Evolutionary conservation across 768 basidiomycete species (phyloP).

Genomic region (Mycena leptocephala): DNA sequence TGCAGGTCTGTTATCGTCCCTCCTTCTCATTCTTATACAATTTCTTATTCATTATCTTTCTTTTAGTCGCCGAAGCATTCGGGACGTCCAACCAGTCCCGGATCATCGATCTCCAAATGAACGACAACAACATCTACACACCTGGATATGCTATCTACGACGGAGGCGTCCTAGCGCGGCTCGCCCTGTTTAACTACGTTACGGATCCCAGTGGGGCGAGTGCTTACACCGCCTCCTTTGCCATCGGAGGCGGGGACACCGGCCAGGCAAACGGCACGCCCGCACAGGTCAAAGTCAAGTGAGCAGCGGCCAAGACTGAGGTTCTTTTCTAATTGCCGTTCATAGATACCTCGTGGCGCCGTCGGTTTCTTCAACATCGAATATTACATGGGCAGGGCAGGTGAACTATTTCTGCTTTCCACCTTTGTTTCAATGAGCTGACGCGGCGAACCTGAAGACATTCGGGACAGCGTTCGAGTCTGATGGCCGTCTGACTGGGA

Average conservation of each 20-base stretch:
- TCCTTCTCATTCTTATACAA: background rate
- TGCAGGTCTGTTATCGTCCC: constrained; percentile 48
- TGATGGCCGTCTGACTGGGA: constrained; percentile 78
- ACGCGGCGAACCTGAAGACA: constrained; percentile 51
- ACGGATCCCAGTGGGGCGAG: constrained; percentile 61
- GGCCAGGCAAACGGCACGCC: constrained; percentile 52
- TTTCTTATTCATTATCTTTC: constrained; percentile 59
- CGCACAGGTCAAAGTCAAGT: constrained; percentile 60
- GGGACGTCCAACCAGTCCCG: constrained; percentile 64
- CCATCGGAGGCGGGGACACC: constrained; percentile 55
- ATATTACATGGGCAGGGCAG: constrained; percentile 77
- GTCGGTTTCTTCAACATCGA: constrained; percentile 67
- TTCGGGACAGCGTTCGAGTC: constrained; percentile 74
- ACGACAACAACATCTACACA: constrained; percentile 58
- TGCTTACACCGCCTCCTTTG: constrained; percentile 59
- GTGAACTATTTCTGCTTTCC: constrained; percentile 49
- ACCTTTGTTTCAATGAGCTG: constrained; percentile 36
- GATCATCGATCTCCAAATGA: constrained; percentile 66
- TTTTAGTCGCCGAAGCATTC: constrained; percentile 64
- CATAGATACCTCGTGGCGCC: constrained; percentile 68
- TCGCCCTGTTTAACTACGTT: constrained; percentile 72
- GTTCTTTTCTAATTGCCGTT: background rate
- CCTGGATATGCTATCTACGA: constrained; percentile 73
- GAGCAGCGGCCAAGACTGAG: constrained; percentile 34
- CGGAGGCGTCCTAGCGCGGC: constrained; percentile 61